These are phyloP conservation scores for Rhodotorula sphaerocarpa DNA, from an alignment of 768 basidiomycete species.

Conservation along the genomic window DNA sequence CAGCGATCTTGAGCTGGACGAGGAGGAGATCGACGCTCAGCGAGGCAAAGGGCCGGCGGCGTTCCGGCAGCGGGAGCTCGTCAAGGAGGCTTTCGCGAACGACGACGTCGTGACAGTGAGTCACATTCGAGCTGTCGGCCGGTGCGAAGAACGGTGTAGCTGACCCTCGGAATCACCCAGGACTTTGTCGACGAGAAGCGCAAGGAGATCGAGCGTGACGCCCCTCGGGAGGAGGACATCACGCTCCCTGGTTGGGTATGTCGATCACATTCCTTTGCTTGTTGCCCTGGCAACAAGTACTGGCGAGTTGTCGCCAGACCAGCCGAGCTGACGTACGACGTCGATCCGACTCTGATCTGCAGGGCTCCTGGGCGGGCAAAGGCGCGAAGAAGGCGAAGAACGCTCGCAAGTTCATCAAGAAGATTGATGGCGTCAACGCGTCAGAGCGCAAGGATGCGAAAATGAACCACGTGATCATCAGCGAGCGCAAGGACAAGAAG, in stretches of 20 bases:
- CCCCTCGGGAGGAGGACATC: constrained; percentile 76
- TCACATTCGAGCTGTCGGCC: too few relatives aligned
- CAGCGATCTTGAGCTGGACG: constrained; percentile 31
- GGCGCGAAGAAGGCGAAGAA: constrained; percentile 54
- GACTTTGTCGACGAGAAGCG: constrained; percentile 79
- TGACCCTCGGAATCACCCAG: too few relatives aligned
- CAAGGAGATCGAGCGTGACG: constrained; percentile 73
- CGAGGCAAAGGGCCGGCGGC: constrained; percentile 50
- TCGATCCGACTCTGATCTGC: constrained; percentile 4
- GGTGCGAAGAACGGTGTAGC: too few relatives aligned
- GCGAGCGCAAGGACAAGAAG: constrained; percentile 90
- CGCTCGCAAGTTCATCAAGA: constrained; percentile 58
- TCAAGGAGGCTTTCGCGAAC: constrained; percentile 89
- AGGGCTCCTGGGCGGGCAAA: constrained; percentile 88
- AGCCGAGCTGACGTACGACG: neutral
- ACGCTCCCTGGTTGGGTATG: constrained; percentile 92
- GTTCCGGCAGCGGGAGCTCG: constrained; percentile 83
- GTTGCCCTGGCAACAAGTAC: neutral
- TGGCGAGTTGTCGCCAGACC: too few relatives aligned
- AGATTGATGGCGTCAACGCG: constrained; percentile 71
- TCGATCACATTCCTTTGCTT: constrained; percentile 22
- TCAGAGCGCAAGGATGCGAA: constrained; percentile 69
- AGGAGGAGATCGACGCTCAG: constrained; percentile 45
- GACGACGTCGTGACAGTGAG: constrained; percentile 87
- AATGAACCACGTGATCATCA: constrained; percentile 85